Conservation (phyloP, 495 filamentous ascomycete genomes). For the Parathielavia appendiculata region DNA sequence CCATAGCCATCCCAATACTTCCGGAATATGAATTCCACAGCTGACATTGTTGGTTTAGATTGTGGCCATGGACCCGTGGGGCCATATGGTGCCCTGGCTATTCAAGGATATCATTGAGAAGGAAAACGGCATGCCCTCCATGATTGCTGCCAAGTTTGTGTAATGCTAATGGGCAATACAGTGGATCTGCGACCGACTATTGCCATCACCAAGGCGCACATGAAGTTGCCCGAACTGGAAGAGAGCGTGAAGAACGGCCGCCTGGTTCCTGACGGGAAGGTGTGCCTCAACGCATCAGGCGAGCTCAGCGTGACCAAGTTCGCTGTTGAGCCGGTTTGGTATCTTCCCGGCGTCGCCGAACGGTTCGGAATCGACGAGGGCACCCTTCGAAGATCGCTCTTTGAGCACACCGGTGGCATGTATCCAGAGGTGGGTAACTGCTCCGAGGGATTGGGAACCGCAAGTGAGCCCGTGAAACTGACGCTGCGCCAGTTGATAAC, state of each 20-base stretch:
- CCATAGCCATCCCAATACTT: too few species aligned
- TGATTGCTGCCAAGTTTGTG: not conserved
- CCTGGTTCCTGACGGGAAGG: conserved; percentile 82
- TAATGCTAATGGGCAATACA: conserved; percentile 16
- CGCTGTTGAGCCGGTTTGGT: conserved; percentile 94
- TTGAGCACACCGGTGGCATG: conserved; percentile 91
- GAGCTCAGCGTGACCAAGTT: conserved; percentile 96
- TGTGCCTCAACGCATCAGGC: conserved; percentile 75
- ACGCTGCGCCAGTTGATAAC: conserved; percentile 64
- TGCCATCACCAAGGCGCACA: conserved; percentile 88
- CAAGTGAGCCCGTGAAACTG: conserved; percentile 15
- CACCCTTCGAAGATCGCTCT: conserved; percentile 75
- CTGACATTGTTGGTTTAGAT: too few species aligned
- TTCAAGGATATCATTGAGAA: conserved; percentile 63
- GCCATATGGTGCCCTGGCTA: conserved; percentile 81
- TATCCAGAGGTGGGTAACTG: conserved; percentile 60
- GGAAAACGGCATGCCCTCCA: conserved; percentile 46
- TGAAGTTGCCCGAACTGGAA: conserved; percentile 92
- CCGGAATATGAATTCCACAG: too few species aligned
- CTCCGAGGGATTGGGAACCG: not conserved
- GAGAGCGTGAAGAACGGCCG: conserved; percentile 75
- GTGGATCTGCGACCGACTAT: conserved; percentile 92
- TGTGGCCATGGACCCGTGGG: conserved; percentile 93
- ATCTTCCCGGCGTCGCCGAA: conserved; percentile 89
- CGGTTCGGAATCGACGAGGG: conserved; percentile 94